Conservation (phyloP, 306 rosid genomes). For the Lathyrus aphaca region DNA sequence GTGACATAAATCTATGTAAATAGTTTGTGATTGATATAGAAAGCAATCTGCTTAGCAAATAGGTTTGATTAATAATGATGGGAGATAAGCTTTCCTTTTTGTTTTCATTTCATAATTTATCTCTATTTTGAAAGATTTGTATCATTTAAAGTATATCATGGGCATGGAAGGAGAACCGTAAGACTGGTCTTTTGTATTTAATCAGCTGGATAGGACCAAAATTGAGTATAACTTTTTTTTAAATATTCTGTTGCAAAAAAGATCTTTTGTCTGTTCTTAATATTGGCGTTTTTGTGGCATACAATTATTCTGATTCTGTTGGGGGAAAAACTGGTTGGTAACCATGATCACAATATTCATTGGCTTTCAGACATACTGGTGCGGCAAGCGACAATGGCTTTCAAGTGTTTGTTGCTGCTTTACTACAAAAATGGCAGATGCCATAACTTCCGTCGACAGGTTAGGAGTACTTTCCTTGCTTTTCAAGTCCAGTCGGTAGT, state of each 20-base stretch:
- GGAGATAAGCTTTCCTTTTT: slow-evolving; percentile 19
- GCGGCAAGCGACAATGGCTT: slow-evolving; percentile 85
- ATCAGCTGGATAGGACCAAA: neutral
- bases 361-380: slow-evolving; percentile 69
- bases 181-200: slow-evolving; percentile 12
- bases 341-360: slow-evolving; percentile 23
- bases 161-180: neutral
- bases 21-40: slow-evolving; percentile 32
- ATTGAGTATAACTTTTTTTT: neutral
- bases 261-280: neutral
- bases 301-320: slow-evolving; percentile 20
- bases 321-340: slow-evolving; percentile 4
- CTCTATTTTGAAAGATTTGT: slow-evolving; percentile 8
- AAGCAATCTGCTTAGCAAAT: slow-evolving; percentile 19
- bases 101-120: slow-evolving; percentile 9
- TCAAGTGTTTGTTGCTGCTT: slow-evolving; percentile 80
- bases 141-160: slow-evolving; percentile 14
- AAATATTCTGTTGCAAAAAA: no score
- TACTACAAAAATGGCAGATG: slow-evolving; percentile 84
- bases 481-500: slow-evolving; percentile 19
- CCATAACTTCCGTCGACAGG: slow-evolving; percentile 80
- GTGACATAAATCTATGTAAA: slow-evolving; percentile 8
- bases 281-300: neutral
- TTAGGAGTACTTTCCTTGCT: slow-evolving; percentile 40
- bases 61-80: slow-evolving; percentile 22